These are phyloP conservation scores for Dactylellina drechsleri DNA, from an alignment of 2,329 filamentous ascomycete species.

Conservation along the genomic window DNA sequence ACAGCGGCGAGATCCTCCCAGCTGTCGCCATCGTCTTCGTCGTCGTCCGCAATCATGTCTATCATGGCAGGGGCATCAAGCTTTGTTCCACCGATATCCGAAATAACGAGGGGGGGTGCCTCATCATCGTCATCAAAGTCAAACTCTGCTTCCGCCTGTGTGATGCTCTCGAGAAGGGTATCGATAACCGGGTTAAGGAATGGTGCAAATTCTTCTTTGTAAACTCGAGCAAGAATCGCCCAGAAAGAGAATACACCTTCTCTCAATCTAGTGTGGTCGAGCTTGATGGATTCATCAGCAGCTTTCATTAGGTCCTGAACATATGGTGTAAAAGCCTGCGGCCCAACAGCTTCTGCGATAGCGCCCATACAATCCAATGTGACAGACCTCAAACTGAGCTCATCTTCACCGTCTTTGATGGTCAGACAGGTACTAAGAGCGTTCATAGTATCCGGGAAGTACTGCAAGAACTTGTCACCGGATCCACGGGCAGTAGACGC, in stretches of 20 bases:
- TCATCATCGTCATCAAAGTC: slow-evolving; percentile 68
- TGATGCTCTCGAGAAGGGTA: slow-evolving; percentile 82
- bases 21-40: slow-evolving; percentile 81
- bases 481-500: slow-evolving; percentile 90
- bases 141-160: slow-evolving; percentile 86
- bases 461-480: slow-evolving; percentile 85
- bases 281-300: slow-evolving; percentile 86
- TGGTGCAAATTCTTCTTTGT: slow-evolving; percentile 81
- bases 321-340: slow-evolving; percentile 87
- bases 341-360: slow-evolving; percentile 87
- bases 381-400: slow-evolving; percentile 86
- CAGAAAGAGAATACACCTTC: slow-evolving; percentile 98
- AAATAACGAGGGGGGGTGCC: slow-evolving; percentile 62
- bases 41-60: slow-evolving; percentile 71
- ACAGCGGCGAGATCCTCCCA: slow-evolving; percentile 86
- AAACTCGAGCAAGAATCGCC: slow-evolving; percentile 93
- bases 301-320: slow-evolving; percentile 90
- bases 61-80: slow-evolving; percentile 41
- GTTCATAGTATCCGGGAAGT: slow-evolving; percentile 89
- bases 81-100: slow-evolving; percentile 65
- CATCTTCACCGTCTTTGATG: slow-evolving; percentile 88
- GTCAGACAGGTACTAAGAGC: slow-evolving; percentile 84
- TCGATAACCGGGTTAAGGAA: slow-evolving; percentile 82
- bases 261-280: slow-evolving; percentile 88
- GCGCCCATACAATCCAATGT: slow-evolving; percentile 93